Evolutionary conservation across 2,329 filamentous ascomycete genomes (phyloP), one percentile per base, ranked within the genome.

Genomic region (Cryphonectria parasitica): DNA sequence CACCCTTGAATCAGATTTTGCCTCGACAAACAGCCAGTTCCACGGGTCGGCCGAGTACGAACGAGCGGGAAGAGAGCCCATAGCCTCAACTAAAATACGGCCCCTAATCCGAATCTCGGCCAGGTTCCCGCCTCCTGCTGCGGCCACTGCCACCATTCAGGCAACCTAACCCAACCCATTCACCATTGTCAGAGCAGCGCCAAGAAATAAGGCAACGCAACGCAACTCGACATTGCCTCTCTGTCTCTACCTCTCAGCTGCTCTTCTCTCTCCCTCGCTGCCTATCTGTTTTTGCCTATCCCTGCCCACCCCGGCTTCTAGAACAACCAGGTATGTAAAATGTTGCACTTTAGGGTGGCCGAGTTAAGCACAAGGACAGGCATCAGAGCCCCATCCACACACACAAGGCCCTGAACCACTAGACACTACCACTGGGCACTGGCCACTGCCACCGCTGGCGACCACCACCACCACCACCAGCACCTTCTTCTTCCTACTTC

Each of bases 61-160:
- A 60, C 56, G 28, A 22, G n/a, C 56, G 28, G 56, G 25, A 19
- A 28, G 28, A 60, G 56, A 60, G 56, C 28, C 17, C 31, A 61
- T 19, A 61, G 58, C 58, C 58, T 36, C 58, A 39, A 34, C 31
- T 34, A 17, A 31, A 19, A 39, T 61, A 61, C 58, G 58, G 58
- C 31, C 58, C 58, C 58, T 39, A 15, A 61, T 39, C 31, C 58
- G 58, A 31, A 61, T 36, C 34, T 39, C 58, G 58, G 58, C 34
- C 58, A 61, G 34, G 58, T 39, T 61, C 58, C 58, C 58, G 31
- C 58, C 58, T 22, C 45, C 58, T 61, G 56, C 56, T 36, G 56
- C 34, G 56, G 52, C 52, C 56, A 36, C 28, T 31, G 52, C 52
- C 56, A 36, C 28, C 56, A 19, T 22, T 31, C 56, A 60, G 19